These are phyloP conservation scores for Mollisiaceae sp. DNA, from an alignment of 2,329 filamentous ascomycete genomes.

Conservation along the genomic window DNA sequence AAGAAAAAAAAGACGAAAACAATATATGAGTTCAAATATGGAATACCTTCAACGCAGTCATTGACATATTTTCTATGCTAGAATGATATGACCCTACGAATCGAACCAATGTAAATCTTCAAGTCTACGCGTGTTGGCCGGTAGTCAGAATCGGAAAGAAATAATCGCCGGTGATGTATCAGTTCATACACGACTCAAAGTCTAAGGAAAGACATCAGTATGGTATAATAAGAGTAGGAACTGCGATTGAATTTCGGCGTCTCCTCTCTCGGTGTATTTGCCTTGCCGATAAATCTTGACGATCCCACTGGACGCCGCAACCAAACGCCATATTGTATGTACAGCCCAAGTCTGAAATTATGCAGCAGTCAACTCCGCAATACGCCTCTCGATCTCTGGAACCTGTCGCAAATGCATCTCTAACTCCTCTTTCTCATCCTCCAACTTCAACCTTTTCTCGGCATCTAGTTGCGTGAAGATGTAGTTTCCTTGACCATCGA, in stretches of 20 bases:
- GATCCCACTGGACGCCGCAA: background rate
- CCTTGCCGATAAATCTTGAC: background rate
- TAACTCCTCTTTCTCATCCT: constrained; percentile 96
- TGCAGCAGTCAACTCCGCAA: constrained; percentile 73
- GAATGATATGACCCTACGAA: too few relatives aligned
- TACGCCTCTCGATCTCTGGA: constrained; percentile 83
- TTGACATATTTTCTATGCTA: too few relatives aligned
- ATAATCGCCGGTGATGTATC: too few relatives aligned
- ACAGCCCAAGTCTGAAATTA: background rate
- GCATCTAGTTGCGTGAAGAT: constrained; percentile 91
- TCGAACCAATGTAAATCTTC: too few relatives aligned
- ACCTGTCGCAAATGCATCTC: constrained; percentile 85
- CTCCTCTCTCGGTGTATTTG: background rate
- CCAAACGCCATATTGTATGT: background rate
- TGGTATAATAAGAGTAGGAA: background rate
- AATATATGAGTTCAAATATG: too few relatives aligned
- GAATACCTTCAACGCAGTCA: too few relatives aligned
- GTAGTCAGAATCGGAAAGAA: too few relatives aligned
- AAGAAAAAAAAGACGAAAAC: too few relatives aligned
- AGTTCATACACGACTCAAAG: too few relatives aligned
- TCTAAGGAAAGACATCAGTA: too few relatives aligned
- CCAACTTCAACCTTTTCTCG: constrained; percentile 80
- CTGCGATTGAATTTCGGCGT: background rate
- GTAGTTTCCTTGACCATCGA: constrained; percentile 91
- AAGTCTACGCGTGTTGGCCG: too few relatives aligned